A percentile compares a stretch with the other conserved stretches of the same genome.
Conservation (phyloP, 805 yeast species). For the Komagataella mondaviorum region DNA sequence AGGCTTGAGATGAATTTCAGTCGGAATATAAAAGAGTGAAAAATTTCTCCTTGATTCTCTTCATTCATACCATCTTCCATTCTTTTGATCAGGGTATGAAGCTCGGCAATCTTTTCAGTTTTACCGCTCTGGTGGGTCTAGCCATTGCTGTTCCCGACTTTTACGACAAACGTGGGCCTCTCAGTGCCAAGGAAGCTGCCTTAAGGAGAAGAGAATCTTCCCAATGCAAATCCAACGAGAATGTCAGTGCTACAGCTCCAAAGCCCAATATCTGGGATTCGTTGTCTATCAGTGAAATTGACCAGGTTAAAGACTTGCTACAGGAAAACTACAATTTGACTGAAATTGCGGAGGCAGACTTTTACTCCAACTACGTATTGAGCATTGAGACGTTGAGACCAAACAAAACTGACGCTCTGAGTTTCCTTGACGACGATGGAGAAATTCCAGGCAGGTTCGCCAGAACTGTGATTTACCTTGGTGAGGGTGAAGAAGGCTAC, state of each 20-base stretch:
- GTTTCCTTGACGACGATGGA: slow-evolving; percentile 9
- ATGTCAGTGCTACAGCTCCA: background rate
- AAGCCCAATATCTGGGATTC: slow-evolving; percentile 3
- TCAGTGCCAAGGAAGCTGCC: background rate
- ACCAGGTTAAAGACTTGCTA: background rate
- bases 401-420: slow-evolving; percentile 14
- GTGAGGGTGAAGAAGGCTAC: slow-evolving; percentile 1
- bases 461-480: slow-evolving; percentile 1
- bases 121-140: background rate
- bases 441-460: slow-evolving; percentile 9
- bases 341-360: background rate
- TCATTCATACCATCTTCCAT: background rate
- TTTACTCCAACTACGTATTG: slow-evolving; percentile 3
- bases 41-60: background rate
- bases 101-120: background rate
- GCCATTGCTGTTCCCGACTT: background rate
- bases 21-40: background rate
- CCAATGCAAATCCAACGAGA: background rate
- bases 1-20: background rate
- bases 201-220: background rate
- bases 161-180: background rate
- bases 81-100: background rate
- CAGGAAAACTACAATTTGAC: background rate
- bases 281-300: background rate
- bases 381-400: slow-evolving; percentile 7